Evolutionary conservation across 441 rosid species (phyloP).

Genomic region (Melastoma candidum): DNA sequence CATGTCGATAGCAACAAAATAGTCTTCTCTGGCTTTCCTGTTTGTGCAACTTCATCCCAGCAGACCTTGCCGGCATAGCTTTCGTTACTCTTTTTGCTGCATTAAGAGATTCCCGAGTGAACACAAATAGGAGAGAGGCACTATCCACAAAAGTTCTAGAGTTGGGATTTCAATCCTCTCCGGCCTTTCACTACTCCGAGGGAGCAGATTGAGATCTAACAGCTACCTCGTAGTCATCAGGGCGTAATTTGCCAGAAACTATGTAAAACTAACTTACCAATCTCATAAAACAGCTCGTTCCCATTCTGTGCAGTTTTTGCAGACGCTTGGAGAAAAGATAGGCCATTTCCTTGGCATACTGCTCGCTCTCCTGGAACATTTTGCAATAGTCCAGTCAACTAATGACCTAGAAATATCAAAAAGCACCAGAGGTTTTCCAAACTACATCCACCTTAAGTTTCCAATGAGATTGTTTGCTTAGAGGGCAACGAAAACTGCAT

Average conservation of each 20-base stretch:
- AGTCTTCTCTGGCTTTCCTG: constrained; percentile 39
- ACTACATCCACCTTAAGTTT: neutral
- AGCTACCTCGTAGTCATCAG: too few species aligned
- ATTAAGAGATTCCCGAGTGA: constrained; percentile 8
- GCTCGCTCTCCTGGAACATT: constrained; percentile 53
- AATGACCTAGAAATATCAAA: neutral
- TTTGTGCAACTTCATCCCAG: constrained; percentile 56
- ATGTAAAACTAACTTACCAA: constrained; percentile 30
- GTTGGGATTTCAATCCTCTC: too few species aligned
- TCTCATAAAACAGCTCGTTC: constrained; percentile 78
- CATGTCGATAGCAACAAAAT: constrained; percentile 35
- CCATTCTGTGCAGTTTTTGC: constrained; percentile 78
- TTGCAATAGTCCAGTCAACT: neutral
- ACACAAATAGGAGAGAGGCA: neutral
- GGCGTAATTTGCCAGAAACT: too few species aligned
- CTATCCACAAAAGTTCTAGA: too few species aligned
- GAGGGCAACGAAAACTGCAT: neutral
- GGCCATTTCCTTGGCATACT: constrained; percentile 62
- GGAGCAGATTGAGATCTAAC: too few species aligned
- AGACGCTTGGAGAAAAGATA: constrained; percentile 62
- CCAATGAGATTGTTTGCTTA: neutral
- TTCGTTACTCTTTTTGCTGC: constrained; percentile 57
- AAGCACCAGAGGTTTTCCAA: neutral
- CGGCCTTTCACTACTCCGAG: too few species aligned
- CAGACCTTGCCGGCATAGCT: constrained; percentile 41